Conservation (phyloP, 805 yeast genomes). For the Debaryomyces tyrocola region DNA sequence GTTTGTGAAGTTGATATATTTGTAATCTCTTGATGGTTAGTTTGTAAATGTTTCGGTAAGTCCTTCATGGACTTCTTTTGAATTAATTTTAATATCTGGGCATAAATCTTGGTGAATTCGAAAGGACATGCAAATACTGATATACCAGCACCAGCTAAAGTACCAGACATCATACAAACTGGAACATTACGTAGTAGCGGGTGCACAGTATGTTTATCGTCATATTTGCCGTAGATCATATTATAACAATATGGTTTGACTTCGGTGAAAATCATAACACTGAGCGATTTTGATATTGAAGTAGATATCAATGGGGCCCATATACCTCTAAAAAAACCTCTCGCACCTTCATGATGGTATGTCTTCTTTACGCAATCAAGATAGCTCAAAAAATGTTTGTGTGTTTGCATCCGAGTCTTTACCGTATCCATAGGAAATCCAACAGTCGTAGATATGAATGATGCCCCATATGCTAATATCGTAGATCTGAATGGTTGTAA, state of each 20-base stretch:
- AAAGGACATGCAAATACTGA: conserved; percentile 77
- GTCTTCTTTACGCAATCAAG: conserved; percentile 60
- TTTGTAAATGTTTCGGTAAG: conserved; percentile 12
- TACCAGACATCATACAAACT: conserved; percentile 56
- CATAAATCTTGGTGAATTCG: conserved; percentile 78
- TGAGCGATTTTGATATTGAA: conserved; percentile 61
- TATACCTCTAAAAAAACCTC: conserved; percentile 75
- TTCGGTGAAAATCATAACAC: conserved; percentile 62
- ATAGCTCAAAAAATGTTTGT: conserved; percentile 54
- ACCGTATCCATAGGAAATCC: conserved; percentile 88
- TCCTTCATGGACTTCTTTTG: conserved; percentile 16
- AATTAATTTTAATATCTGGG: conserved; percentile 64
- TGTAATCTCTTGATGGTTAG: conserved; percentile 8
- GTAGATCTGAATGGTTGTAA: conserved; percentile 57
- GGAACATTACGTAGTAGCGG: conserved; percentile 43
- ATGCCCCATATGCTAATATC: conserved; percentile 62
- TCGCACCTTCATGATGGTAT: conserved; percentile 57
- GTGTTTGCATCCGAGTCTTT: conserved; percentile 84
- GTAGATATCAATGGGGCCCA: conserved; percentile 71
- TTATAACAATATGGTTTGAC: conserved; percentile 43
- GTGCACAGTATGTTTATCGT: conserved; percentile 23
- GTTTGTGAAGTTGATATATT: conserved; percentile 42
- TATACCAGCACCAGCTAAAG: conserved; percentile 63
- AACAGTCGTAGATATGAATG: conserved; percentile 61
- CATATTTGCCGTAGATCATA: conserved; percentile 7